Percentiles rank a stretch among this genome's conserved stretches.
Conservation (phyloP, 2,329 filamentous ascomycete genomes). For the Colletotrichum sp. region DNA sequence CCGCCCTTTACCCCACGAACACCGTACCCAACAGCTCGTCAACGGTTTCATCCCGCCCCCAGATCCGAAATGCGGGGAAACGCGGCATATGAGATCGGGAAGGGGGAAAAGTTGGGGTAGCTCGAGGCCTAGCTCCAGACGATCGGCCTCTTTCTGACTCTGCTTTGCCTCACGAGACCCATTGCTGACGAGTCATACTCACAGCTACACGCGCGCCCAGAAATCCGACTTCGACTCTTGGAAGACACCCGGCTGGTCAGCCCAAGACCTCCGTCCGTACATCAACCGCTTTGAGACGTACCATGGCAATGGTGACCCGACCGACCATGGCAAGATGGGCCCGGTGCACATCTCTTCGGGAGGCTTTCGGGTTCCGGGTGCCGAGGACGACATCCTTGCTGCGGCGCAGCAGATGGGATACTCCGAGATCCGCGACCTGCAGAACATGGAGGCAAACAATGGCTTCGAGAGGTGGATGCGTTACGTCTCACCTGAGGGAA, state of each 20-base stretch:
- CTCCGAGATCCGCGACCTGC: conserved; percentile 51
- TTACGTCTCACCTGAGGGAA: conserved; percentile 38
- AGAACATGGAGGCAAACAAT: conserved; percentile 48
- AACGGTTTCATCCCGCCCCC: not conserved
- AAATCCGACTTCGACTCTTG: conserved; percentile 55
- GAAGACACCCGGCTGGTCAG: conserved; percentile 55
- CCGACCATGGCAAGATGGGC: conserved; percentile 48
- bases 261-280: conserved; percentile 54
- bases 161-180: not conserved
- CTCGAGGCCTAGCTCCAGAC: not conserved
- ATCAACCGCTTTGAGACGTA: conserved; percentile 44
- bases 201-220: conserved; percentile 48
- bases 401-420: conserved; percentile 50
- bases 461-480: conserved; percentile 32
- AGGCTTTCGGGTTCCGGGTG: conserved; percentile 39
- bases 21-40: not conserved
- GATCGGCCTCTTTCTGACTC: not conserved
- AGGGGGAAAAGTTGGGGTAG: not conserved
- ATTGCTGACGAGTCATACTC: not conserved
- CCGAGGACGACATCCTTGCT: conserved; percentile 47
- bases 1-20: not conserved
- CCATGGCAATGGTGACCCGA: conserved; percentile 26
- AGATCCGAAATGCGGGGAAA: not conserved
- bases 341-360: conserved; percentile 55
- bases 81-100: not conserved